Evolutionary conservation across 2,329 filamentous ascomycete genomes (phyloP), one percentile per base, ranked within the genome.

Genomic region (Fusarium transvaalense): DNA sequence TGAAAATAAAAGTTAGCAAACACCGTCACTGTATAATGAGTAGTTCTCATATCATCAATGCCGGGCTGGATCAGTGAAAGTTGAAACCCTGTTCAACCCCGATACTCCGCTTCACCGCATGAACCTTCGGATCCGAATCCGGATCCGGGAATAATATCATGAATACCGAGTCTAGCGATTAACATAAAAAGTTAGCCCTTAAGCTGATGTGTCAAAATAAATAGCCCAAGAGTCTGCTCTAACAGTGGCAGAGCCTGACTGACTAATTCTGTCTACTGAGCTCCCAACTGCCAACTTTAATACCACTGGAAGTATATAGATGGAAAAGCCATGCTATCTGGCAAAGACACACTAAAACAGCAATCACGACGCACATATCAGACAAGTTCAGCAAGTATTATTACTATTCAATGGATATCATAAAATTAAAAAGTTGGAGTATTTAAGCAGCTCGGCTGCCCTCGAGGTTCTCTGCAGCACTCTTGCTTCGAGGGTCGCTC

Each of bases 401-500:
- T 38, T 42, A 41, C 56, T 35, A 46, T 38, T 52, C 14, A 25
- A 29, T 34, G 34, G 41, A 66, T 41, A 66, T 58, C 34, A 50
- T 32, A n/a, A 29, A 12, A 21, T 17, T 37, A 17, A 14, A 41
- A 23, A 17, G 29, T 31, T 14, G 14, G 10, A 17, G 19, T 27
- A 41, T 13, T 56, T 17, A 68, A 55, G 50, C 62, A 55, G 56
- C 80, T 21, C 79, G 73, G 54, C 75, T 81, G 7, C 80, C 80
- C 51, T 80, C 79, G 38, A 82, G 63, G 32, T 78, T 72, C 27
- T 82, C 76, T 1, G 80, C 79, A 4, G 80, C 80, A 23, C 74
- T 77, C 74, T 82, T 82, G 69, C 79, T 80, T 56, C 77, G 77
- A 6, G 80, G 80, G 51, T 83, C 73, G 8, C 79, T 77, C 63